These are phyloP conservation scores for Trichoderma gamsii DNA, from an alignment of 495 filamentous ascomycete species.

Conservation along the genomic window DNA sequence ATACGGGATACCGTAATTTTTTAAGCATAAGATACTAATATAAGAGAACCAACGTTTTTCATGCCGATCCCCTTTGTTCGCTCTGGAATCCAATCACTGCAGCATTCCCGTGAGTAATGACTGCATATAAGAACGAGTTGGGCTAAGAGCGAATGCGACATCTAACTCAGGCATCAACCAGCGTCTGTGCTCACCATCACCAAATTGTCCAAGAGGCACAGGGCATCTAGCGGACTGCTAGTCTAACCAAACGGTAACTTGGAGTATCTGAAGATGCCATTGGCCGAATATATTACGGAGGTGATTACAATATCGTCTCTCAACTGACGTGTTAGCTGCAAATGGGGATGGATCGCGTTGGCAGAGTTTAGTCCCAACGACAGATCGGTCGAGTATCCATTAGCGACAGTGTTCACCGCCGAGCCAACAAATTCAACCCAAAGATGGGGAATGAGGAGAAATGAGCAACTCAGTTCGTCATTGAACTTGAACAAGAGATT, in stretches of 20 bases:
- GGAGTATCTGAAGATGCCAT: not conserved
- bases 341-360: not conserved
- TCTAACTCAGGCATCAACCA: not conserved
- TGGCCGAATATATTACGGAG: not conserved
- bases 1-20: no score
- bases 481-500: no score
- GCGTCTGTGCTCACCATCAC: not conserved
- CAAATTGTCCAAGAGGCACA: not conserved
- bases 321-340: not conserved
- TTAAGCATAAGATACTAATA: no score
- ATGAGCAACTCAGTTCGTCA: not conserved
- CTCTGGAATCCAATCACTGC: not conserved
- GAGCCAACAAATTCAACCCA: not conserved
- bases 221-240: not conserved
- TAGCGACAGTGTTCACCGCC: not conserved
- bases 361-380: not conserved
- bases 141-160: not conserved
- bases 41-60: not conserved
- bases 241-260: not conserved
- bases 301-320: not conserved
- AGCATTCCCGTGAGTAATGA: not conserved
- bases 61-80: not conserved
- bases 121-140: not conserved
- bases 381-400: slow-evolving; percentile 2
- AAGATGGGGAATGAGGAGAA: not conserved